These are phyloP conservation scores for Fraxinus latifolia DNA, from an alignment of 305 asterid species.

Conservation along the genomic window DNA sequence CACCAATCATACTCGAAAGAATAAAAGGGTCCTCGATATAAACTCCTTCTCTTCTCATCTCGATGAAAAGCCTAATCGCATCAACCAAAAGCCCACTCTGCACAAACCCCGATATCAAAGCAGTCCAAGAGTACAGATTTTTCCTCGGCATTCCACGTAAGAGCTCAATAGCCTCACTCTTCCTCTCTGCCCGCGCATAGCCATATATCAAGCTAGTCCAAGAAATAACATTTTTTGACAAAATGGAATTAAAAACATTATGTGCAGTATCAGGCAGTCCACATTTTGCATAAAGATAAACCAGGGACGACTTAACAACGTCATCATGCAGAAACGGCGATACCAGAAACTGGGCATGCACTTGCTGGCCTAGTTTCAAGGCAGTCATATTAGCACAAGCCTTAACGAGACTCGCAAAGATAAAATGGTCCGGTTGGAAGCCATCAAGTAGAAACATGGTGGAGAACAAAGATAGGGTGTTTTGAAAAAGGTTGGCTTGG, in stretches of 20 bases:
- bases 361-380: constrained; percentile 50
- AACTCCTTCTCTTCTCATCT: constrained; percentile 58
- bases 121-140: constrained; percentile 55
- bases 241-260: constrained; percentile 49
- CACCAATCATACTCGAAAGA: constrained; percentile 57
- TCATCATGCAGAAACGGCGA: constrained; percentile 53
- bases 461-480: constrained; percentile 42
- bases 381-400: constrained; percentile 57
- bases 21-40: constrained; percentile 44
- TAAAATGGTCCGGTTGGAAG: constrained; percentile 56
- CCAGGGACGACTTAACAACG: constrained; percentile 68
- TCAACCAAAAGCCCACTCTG: constrained; percentile 55
- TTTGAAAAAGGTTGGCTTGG: constrained; percentile 38
- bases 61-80: constrained; percentile 48
- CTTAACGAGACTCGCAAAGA: constrained; percentile 53
- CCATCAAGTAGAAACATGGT: constrained; percentile 29
- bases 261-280: constrained; percentile 52
- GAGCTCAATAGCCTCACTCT: constrained; percentile 46
- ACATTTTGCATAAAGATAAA: constrained; percentile 72
- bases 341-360: constrained; percentile 56
- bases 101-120: constrained; percentile 65
- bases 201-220: constrained; percentile 71
- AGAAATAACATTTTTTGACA: constrained; percentile 50
- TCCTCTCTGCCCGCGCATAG: constrained; percentile 62
- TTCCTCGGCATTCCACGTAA: constrained; percentile 40